Evolutionary conservation across 2,329 filamentous ascomycete genomes (phyloP), one percentile per base, ranked within the genome.

Genomic region (Claviceps fusiformis): DNA sequence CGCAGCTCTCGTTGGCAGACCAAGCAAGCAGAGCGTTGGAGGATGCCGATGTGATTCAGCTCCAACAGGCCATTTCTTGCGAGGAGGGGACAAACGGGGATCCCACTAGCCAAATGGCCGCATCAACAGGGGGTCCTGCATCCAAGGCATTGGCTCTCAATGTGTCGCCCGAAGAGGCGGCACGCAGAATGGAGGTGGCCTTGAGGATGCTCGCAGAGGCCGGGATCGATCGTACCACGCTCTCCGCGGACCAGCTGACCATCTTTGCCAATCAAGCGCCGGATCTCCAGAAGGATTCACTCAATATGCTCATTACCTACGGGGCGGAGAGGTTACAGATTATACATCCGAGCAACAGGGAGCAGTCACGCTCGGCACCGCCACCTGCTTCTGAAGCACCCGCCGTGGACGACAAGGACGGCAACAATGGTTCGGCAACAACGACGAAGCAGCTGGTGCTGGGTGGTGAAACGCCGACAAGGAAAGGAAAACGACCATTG

Each of bases 221-320:
- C n/a, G 71, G 70, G 5, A 72, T 82, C n/a, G 73, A 79, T 43
- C 78, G 77, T 1, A 66, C 69, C 2, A 76, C 77, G 0, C 67
- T 82, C 10, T 78, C 76, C 0, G 58, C 65, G 4, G 79, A 82
- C 49, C 79, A 82, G 61, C 80, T 82, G 57, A 75, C 69, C 59
- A 82, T 81, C 17, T 80, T 83, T 59, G 71, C 79, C 9, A 82
- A 83, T 54, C 80, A 83, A 64, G 74, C 78, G 0, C 78, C 79
- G 0, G 71, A 75, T 3, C 64, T 82, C 6, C 80, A 82, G 59
- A 67, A 69, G 53, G 72, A 78, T 54, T 82, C 80, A 0, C 65
- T 83, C 15, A 71, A 69, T 1, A 79, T 83, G 78, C 69, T 82
- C 11, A 71, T 74, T 0, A 75, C 73, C 60, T 81, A 81, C 55